These are phyloP conservation scores for Pulicaria dysenterica DNA, from an alignment of 129 eudicot species.

Conservation along the genomic window DNA sequence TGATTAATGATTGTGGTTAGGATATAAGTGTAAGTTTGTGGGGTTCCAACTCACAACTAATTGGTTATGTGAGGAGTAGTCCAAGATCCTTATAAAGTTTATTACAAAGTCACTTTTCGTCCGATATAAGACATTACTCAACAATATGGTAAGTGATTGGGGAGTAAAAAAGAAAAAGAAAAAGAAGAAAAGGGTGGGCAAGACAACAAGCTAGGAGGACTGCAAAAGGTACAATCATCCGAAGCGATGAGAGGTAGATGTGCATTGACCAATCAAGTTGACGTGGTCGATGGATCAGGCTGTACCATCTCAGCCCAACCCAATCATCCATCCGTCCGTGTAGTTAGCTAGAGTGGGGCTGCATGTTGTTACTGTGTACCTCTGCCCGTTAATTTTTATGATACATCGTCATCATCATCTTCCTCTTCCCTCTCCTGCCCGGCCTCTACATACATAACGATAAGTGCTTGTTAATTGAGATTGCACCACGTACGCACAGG, in stretches of 20 bases:
- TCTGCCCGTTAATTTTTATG: slow-evolving; percentile 7
- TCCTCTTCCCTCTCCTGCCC: not conserved
- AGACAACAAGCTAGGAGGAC: not conserved
- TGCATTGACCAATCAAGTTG: slow-evolving; percentile 39
- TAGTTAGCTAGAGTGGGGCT: slow-evolving; percentile 31
- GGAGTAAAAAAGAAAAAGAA: not conserved
- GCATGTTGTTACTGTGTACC: slow-evolving; percentile 14
- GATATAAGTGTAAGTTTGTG: too few relatives aligned
- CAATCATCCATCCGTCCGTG: slow-evolving; percentile 36
- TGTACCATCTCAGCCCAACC: slow-evolving; percentile 25
- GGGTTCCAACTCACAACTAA: too few relatives aligned
- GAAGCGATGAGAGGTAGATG: slow-evolving; percentile 18
- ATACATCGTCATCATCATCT: slow-evolving; percentile 33
- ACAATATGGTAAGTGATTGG: too few relatives aligned
- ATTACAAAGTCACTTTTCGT: too few relatives aligned
- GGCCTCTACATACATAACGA: too few relatives aligned
- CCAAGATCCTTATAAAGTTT: too few relatives aligned
- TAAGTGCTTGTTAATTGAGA: too few relatives aligned
- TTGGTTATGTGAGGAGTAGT: too few relatives aligned
- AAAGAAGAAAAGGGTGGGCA: too few relatives aligned
- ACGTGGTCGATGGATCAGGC: slow-evolving; percentile 37
- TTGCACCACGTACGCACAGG: too few relatives aligned
- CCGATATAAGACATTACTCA: too few relatives aligned
- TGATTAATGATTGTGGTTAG: too few relatives aligned
- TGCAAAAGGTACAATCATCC: slow-evolving; percentile 43